phyloP scores from a whole-genome alignment of 2,329 filamentous ascomycete genomes.

The Colletotrichum cuscutae region DNA sequence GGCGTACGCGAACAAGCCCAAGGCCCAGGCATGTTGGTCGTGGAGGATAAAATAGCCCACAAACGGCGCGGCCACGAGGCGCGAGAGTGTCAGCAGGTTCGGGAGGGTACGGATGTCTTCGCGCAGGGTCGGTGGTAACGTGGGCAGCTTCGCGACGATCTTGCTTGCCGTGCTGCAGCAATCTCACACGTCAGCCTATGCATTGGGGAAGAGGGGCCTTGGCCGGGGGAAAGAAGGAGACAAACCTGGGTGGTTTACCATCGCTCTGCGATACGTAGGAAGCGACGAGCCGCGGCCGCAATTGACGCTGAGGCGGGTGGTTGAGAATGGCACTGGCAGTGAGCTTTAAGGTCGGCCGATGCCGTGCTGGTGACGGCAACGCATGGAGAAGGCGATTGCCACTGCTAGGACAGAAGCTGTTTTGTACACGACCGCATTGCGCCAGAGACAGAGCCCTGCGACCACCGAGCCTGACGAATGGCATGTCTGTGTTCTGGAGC shows the following conservation, averaged over 20 bases:
- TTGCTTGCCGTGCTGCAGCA: constrained; percentile 8
- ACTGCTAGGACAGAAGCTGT: not conserved
- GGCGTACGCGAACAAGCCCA: constrained; percentile 91
- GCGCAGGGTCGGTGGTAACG: constrained; percentile 50
- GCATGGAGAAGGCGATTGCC: not conserved
- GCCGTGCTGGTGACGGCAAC: not conserved
- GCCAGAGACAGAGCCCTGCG: constrained; percentile 6
- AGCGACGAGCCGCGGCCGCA: not conserved
- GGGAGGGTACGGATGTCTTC: constrained; percentile 99
- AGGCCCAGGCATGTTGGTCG: constrained; percentile 80
- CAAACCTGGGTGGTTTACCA: constrained; percentile 7
- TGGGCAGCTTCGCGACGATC: constrained; percentile 17
- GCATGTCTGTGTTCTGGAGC: constrained; percentile 7
- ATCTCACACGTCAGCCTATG: not conserved
- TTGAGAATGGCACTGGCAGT: not conserved
- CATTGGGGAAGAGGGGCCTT: not conserved
- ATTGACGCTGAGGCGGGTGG: not conserved
- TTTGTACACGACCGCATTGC: not conserved
- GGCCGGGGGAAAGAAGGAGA: not conserved
- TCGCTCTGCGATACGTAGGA: constrained; percentile 6
- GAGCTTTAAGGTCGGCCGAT: not conserved
- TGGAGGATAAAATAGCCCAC: constrained; percentile 91
- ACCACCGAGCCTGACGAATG: constrained; percentile 11
- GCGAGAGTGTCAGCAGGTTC: constrained; percentile 89
- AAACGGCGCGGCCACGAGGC: constrained; percentile 83